These are phyloP conservation scores for Sutorius australiensis DNA, from an alignment of 768 basidiomycete genomes.

Conservation along the genomic window DNA sequence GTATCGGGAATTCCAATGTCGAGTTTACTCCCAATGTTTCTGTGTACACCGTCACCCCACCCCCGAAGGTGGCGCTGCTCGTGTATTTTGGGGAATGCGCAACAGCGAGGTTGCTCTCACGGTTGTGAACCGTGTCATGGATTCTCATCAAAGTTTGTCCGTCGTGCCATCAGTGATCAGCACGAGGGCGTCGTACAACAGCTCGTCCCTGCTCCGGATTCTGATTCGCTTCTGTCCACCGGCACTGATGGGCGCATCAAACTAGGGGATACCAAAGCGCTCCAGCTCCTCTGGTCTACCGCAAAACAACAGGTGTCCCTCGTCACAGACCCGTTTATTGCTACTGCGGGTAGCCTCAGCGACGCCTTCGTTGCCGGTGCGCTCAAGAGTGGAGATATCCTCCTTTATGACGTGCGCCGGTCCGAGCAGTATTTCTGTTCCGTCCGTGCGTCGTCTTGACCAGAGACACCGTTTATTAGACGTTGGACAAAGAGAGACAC, in stretches of 20 bases:
- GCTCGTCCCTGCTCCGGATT: slow-evolving; percentile 46
- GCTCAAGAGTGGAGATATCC: slow-evolving; percentile 52
- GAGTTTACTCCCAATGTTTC: slow-evolving; percentile 71
- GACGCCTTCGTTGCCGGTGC: slow-evolving; percentile 48
- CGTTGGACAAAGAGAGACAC: neutral
- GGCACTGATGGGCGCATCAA: slow-evolving; percentile 67
- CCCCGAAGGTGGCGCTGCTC: slow-evolving; percentile 63
- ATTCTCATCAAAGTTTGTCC: slow-evolving; percentile 44
- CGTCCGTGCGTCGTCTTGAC: neutral
- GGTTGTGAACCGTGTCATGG: slow-evolving; percentile 56
- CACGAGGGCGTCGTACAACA: slow-evolving; percentile 61
- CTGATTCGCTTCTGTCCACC: slow-evolving; percentile 44
- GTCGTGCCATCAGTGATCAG: slow-evolving; percentile 52
- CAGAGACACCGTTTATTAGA: neutral
- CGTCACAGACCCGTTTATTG: slow-evolving; percentile 48
- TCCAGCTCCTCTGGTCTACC: slow-evolving; percentile 65
- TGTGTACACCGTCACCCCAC: slow-evolving; percentile 48
- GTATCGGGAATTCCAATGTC: slow-evolving; percentile 70
- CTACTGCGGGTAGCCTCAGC: slow-evolving; percentile 43
- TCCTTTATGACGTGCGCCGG: slow-evolving; percentile 50
- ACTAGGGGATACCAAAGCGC: slow-evolving; percentile 60
- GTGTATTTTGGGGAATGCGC: slow-evolving; percentile 69
- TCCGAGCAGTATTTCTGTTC: slow-evolving; percentile 8
- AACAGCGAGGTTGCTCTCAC: slow-evolving; percentile 67
- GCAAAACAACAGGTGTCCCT: slow-evolving; percentile 32